Base-by-base conservation (phyloP, 441 rosid genomes). In the Syzygium malaccense region DNA sequence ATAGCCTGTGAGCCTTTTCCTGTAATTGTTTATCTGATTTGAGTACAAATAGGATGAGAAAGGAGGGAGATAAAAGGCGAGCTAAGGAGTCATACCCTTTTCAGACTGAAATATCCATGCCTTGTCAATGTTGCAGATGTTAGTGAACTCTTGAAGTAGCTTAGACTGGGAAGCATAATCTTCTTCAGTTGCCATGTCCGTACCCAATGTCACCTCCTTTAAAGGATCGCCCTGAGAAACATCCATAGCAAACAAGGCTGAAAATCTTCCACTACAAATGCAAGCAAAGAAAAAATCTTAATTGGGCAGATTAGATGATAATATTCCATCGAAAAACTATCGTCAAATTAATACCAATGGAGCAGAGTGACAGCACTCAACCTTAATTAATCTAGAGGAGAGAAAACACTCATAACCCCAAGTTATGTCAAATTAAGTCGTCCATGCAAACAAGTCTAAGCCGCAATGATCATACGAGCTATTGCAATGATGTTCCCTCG, bases 51-150 rank as follows among this genome's bases (percentile, higher is more conserved):
- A 85, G 33, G 45, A 55, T 30, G 58, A 33, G 57, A 88, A 60
- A 86, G n/a, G 83, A 87, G 54, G 78, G 86, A 62, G 88, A 8
- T 14, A 7, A 25, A 54, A 25, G 30, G 53, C 11, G 1, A 87
- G 55, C 57, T n/a, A 25, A 56, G 28, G 60, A 23, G 51, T 14
- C 92, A 55, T 94, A 96, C 99, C 98, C 86, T 62, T 91, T 26
- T 89, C 91, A 58, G 96, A 93, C 86, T 93, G 91, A 51, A 95
- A 93, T 86, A 92, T 91, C 99, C 99, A 97, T 14, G 99, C 98
- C 90, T 93, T 96, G 91, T 98, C 98, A 90, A 98, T 92, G 90
- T 62, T 94, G 71, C 97, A 92, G 84, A 98, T 93, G 53, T 55
- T 91, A 28, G 90, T 88, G 91, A 97, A 98, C 78, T 98, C 98